Evolutionary conservation across 2,329 filamentous ascomycete species (phyloP), one percentile per base, ranked within the genome.

Genomic region (Fusarium globosum): DNA sequence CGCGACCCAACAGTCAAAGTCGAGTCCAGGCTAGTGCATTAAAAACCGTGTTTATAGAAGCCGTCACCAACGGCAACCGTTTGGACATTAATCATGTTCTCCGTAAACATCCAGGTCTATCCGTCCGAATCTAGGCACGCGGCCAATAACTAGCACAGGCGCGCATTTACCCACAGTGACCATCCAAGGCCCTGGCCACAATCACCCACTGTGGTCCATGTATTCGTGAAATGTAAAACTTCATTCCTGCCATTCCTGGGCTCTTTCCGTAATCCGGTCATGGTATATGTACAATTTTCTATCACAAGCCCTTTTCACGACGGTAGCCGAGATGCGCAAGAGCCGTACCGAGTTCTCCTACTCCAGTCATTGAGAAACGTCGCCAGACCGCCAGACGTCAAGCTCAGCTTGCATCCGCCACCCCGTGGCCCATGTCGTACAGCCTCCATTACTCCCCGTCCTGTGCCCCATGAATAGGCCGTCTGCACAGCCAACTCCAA

Each of bases 201-300:
- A 30, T 61, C 26, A 51, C 42, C 68, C 35, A 38, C 20, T 62
- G 52, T 38, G 69, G 38, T 53, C 46, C 33, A 26, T 38, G 57
- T 49, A 42, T 58, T 63, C 48, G 42, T 72, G 38, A 66, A 66
- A 69, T 73, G 69, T 75, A 74, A 78, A 78, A 36, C 61, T 79
- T 81, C 77, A 79, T 81, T 76, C 74, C 72, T 74, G 65, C 69
- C 74, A 48, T 65, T 61, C 66, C 79, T 74, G 71, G 69, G 65
- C 65, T 77, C 71, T 75, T 73, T 74, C 79, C 79, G 77, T 80
- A 77, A 76, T 78, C 79, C 79, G 70, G 80, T 81, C 81, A 81
- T 80, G 79, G 79, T 80, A 81, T 83, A 83, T 84, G 80, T 83
- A 84, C 82, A 84, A 76, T 79, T 80, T 81, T 80, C 78, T 77